These are phyloP conservation scores for Penicillium malachiteum DNA, from an alignment of 495 filamentous ascomycete species.

Conservation along the genomic window DNA sequence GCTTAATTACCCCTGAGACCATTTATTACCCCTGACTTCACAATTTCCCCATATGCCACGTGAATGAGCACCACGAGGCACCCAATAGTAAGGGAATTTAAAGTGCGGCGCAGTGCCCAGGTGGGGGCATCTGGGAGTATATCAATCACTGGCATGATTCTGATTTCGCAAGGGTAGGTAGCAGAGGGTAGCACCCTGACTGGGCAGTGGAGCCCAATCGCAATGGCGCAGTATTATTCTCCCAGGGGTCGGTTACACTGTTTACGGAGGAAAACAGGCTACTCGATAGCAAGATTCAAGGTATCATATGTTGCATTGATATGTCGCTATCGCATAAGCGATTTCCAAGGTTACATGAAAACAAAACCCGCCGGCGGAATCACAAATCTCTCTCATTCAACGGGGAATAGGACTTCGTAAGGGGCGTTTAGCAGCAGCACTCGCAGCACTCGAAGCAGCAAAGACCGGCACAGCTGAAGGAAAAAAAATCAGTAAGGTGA, in stretches of 20 bases:
- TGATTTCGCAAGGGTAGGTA: too few relatives aligned
- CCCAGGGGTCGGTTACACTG: too few relatives aligned
- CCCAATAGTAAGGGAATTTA: not conserved
- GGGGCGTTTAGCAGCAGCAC: slow-evolving; percentile 10
- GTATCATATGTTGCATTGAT: not conserved
- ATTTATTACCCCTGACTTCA: not conserved
- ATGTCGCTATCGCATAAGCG: slow-evolving; percentile 1
- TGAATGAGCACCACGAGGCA: not conserved
- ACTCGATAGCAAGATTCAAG: too few relatives aligned
- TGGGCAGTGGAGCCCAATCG: too few relatives aligned
- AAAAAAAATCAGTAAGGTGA: not conserved
- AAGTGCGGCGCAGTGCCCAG: too few relatives aligned
- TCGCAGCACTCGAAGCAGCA: slow-evolving; percentile 22
- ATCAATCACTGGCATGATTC: too few relatives aligned
- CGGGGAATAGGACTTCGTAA: not conserved
- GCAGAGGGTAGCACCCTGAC: too few relatives aligned
- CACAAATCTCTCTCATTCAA: not conserved
- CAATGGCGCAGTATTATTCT: too few relatives aligned
- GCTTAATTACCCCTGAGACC: too few relatives aligned
- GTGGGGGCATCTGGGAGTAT: too few relatives aligned
- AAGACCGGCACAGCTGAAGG: slow-evolving; percentile 16
- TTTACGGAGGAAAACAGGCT: too few relatives aligned
- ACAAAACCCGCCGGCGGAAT: not conserved
- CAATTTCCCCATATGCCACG: not conserved
- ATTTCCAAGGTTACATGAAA: not conserved